phyloP scores from a whole-genome alignment of 768 basidiomycete species.

The Panaeolus papilionaceus region DNA sequence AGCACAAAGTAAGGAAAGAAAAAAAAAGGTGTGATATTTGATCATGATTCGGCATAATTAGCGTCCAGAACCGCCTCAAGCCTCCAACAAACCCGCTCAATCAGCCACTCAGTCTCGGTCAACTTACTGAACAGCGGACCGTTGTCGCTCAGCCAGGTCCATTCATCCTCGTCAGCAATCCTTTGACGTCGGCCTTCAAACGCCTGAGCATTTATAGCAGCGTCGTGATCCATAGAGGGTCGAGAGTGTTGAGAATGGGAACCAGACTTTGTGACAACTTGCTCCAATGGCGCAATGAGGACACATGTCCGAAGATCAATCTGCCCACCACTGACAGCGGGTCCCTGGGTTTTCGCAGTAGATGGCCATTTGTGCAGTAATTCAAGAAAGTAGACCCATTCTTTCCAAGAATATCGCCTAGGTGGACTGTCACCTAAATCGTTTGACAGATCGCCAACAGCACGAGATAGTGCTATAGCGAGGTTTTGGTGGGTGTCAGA shows the following conservation, averaged over 20 bases:
- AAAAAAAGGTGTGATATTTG: background rate
- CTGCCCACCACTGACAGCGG: background rate
- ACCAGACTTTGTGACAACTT: background rate
- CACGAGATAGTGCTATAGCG: conserved; percentile 32
- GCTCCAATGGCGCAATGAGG: background rate
- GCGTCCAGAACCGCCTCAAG: conserved; percentile 39
- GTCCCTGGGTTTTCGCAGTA: background rate
- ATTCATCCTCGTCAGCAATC: conserved; percentile 27
- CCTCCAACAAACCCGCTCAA: conserved; percentile 39
- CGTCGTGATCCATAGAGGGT: background rate
- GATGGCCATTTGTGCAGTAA: conserved; percentile 33
- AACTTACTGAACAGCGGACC: conserved; percentile 44
- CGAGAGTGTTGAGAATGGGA: background rate
- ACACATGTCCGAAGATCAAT: background rate
- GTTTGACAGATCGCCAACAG: conserved; percentile 36
- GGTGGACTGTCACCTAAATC: conserved; percentile 36
- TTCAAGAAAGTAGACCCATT: conserved; percentile 41
- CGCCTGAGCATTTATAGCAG: background rate
- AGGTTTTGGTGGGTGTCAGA: conserved; percentile 1
- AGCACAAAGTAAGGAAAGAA: background rate
- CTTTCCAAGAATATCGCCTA: conserved; percentile 41
- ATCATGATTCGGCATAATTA: background rate
- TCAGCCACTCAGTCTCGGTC: conserved; percentile 45
- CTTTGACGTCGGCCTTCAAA: conserved; percentile 10
- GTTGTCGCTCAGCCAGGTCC: conserved; percentile 46